Evolutionary conservation across 768 basidiomycete genomes (phyloP).

Genomic region (Pleurotus sapidus): DNA sequence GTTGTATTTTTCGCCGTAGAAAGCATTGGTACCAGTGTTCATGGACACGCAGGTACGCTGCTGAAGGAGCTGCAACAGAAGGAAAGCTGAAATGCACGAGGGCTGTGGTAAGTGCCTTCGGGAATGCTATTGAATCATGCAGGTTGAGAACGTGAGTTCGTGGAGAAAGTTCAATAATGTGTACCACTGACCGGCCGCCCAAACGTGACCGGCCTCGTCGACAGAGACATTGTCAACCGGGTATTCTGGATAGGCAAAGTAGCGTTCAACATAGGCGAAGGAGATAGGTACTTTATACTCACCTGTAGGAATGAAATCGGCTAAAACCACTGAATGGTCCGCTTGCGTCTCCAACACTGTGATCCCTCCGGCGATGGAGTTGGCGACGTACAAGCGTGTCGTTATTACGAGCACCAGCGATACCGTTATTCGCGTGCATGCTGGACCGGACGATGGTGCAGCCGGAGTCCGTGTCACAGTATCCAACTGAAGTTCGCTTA

Average conservation of each 20-base stretch:
- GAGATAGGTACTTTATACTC: slow-evolving; percentile 4
- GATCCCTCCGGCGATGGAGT: slow-evolving; percentile 40
- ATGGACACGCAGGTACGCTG: slow-evolving; percentile 50
- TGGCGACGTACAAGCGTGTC: slow-evolving; percentile 68
- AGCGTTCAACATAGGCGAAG: neutral
- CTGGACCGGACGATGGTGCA: slow-evolving; percentile 57
- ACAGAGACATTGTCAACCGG: slow-evolving; percentile 56
- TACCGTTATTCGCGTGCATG: slow-evolving; percentile 61
- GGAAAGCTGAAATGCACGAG: slow-evolving; percentile 41
- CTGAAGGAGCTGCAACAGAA: slow-evolving; percentile 38
- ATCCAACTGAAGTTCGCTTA: slow-evolving; percentile 50
- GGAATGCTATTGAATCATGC: slow-evolving; percentile 32
- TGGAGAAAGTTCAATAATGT: neutral
- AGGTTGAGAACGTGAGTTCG: neutral
- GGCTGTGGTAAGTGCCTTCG: slow-evolving; percentile 31
- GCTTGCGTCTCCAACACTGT: slow-evolving; percentile 54
- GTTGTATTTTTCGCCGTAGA: slow-evolving; percentile 58
- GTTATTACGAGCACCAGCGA: slow-evolving; percentile 46
- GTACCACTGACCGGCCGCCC: slow-evolving; percentile 52
- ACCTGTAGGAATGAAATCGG: slow-evolving; percentile 57
- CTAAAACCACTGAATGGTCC: slow-evolving; percentile 55
- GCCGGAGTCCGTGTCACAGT: slow-evolving; percentile 57
- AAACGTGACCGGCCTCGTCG: slow-evolving; percentile 57
- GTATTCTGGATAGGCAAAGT: slow-evolving; percentile 1
- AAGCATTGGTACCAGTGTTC: slow-evolving; percentile 48